Percentiles rank a stretch among this genome's conserved stretches.
Evolutionary conservation across 1,284 basidiomycete genomes (phyloP).

Genomic region (Entoloma clypeatum): DNA sequence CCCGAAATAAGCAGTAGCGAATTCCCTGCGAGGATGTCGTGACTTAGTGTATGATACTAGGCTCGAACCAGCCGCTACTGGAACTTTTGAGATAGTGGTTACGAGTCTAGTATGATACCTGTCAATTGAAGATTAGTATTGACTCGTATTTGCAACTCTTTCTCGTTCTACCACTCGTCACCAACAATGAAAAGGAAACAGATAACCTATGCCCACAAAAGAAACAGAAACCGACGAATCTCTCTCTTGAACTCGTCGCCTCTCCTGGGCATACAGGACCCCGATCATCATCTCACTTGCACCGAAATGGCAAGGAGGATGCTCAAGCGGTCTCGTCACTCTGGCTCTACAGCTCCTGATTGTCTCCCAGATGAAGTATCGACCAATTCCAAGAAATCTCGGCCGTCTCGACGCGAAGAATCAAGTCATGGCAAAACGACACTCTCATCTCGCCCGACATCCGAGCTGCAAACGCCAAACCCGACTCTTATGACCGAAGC

Average conservation of each 20-base stretch:
- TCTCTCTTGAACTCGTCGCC: slow-evolving; percentile 18
- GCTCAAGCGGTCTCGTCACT: slow-evolving; percentile 24
- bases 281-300: slow-evolving; percentile 17
- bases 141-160: too few relatives aligned
- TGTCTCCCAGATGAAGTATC: slow-evolving; percentile 8
- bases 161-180: background rate
- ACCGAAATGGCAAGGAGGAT: slow-evolving; percentile 21
- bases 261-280: slow-evolving; percentile 14
- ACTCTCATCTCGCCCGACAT: background rate
- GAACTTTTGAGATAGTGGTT: too few relatives aligned
- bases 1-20: too few relatives aligned
- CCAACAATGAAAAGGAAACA: slow-evolving; percentile 21
- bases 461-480: slow-evolving; percentile 17
- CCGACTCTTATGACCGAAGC: slow-evolving; percentile 15
- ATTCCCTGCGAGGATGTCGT: too few relatives aligned
- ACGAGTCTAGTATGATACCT: too few relatives aligned
- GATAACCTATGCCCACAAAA: slow-evolving; percentile 25
- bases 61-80: too few relatives aligned
- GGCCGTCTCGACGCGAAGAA: background rate
- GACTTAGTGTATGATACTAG: too few relatives aligned
- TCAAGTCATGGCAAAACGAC: background rate
- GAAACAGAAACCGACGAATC: slow-evolving; percentile 15
- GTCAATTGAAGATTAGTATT: too few relatives aligned
- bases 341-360: slow-evolving; percentile 13
- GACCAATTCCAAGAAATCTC: slow-evolving; percentile 13